phyloP scores from a whole-genome alignment of 208 protist species.

The Wallacemonas collosoma region DNA sequence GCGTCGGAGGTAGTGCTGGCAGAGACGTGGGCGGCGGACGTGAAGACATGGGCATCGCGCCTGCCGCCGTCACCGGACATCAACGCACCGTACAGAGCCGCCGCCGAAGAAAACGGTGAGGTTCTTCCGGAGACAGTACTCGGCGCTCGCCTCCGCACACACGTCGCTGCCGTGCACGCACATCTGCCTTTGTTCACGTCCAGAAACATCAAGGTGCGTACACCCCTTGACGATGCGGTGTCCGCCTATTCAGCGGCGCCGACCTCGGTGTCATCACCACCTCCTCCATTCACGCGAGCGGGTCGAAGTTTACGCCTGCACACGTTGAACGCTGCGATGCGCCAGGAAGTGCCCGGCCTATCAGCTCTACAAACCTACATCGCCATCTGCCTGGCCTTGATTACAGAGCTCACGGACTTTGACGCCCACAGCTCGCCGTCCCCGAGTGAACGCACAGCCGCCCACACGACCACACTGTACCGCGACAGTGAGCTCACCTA shows the following conservation, averaged over 20 bases:
- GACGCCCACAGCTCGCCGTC: not conserved
- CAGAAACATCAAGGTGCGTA: not conserved
- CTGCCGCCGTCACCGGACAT: not conserved
- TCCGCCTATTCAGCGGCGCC: not conserved
- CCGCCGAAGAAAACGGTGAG: too few species aligned
- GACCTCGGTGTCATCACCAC: not conserved
- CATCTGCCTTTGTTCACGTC: not conserved
- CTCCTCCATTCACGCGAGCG: not conserved
- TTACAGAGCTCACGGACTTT: conserved; percentile 11
- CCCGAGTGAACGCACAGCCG: not conserved
- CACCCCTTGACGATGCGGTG: not conserved
- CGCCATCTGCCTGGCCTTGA: not conserved
- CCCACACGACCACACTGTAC: not conserved
- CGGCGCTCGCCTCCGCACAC: not conserved
- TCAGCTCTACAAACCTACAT: not conserved
- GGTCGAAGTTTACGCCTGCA: not conserved
- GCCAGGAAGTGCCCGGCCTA: not conserved
- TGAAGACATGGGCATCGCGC: not conserved
- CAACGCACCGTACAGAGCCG: not conserved
- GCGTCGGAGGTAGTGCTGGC: not conserved
- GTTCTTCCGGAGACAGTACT: not conserved
- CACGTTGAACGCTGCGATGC: not conserved
- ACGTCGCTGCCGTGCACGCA: not conserved
- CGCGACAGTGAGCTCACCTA: conserved; percentile 1
- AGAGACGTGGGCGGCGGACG: not conserved